Evolutionary conservation across 75 land plant species (phyloP).

Genomic region (Selaginella tamariscina): DNA sequence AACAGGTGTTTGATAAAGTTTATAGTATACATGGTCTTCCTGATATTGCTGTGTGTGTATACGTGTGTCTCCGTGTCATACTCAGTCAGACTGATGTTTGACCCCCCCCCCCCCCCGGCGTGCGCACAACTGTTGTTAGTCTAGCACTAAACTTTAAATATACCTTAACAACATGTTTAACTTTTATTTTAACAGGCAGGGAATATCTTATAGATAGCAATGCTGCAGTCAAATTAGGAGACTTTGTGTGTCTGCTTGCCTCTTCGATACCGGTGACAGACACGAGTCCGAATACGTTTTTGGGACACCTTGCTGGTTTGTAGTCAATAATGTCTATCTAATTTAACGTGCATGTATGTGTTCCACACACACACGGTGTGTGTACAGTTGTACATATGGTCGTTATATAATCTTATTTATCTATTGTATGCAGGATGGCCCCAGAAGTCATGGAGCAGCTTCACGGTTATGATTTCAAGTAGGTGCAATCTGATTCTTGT

Average conservation of each 20-base stretch:
- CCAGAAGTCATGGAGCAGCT: constrained; percentile 97
- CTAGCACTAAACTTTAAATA: too few relatives aligned
- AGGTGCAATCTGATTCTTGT: neutral
- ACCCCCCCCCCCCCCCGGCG: too few relatives aligned
- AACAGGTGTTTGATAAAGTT: too few relatives aligned
- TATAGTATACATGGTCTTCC: too few relatives aligned
- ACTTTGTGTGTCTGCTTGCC: constrained; percentile 10
- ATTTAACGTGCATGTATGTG: too few relatives aligned
- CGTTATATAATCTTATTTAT: neutral
- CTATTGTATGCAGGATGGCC: constrained; percentile 72
- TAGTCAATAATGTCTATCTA: too few relatives aligned
- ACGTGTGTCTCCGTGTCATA: too few relatives aligned
- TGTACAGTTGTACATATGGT: too few relatives aligned
- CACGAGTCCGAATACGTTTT: constrained; percentile 15
- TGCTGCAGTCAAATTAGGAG: constrained; percentile 9
- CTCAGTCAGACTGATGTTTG: too few relatives aligned
- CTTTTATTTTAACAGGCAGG: neutral
- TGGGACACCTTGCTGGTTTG: constrained; percentile 67
- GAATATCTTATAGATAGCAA: constrained; percentile 5
- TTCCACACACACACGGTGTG: too few relatives aligned
- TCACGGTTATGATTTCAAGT: constrained; percentile 97
- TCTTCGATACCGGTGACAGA: constrained; percentile 3
- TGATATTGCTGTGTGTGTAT: too few relatives aligned
- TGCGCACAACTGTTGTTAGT: too few relatives aligned
- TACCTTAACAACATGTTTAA: neutral